Evolutionary conservation across 306 rosid genomes (phyloP).

Genomic region (Corylus heterophylla): DNA sequence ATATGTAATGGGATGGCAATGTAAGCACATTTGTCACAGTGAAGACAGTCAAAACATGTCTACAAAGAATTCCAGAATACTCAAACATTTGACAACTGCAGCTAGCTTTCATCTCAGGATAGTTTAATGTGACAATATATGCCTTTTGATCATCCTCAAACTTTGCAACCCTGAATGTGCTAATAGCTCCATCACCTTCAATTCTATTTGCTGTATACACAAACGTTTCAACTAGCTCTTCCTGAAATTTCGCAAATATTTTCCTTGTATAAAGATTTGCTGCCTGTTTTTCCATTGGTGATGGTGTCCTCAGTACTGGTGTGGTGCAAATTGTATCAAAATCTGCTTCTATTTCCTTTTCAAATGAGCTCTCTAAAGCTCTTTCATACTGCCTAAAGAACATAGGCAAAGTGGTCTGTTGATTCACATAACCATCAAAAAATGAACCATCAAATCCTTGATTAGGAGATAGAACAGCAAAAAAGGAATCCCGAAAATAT

Average conservation of each 20-base stretch:
- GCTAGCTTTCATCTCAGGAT: conserved; percentile 72
- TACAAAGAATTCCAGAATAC: conserved; percentile 90
- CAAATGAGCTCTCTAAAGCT: conserved; percentile 78
- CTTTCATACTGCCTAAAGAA: conserved; percentile 90
- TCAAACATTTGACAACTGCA: conserved; percentile 97
- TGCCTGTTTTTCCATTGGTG: conserved; percentile 96
- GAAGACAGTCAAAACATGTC: conserved; percentile 85
- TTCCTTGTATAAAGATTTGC: conserved; percentile 84
- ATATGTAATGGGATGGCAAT: conserved; percentile 77
- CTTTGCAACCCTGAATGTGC: conserved; percentile 90
- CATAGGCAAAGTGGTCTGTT: conserved; percentile 80
- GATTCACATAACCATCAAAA: conserved; percentile 83
- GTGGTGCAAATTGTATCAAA: conserved; percentile 76
- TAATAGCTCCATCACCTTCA: conserved; percentile 77
- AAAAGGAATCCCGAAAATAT: conserved; percentile 83
- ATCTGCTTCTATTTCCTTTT: conserved; percentile 83
- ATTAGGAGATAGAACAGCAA: conserved; percentile 65
- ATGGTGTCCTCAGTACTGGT: conserved; percentile 81
- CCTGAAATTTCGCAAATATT: conserved; percentile 84
- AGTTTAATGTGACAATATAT: conserved; percentile 65
- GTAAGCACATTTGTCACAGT: conserved; percentile 87
- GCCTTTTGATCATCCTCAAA: conserved; percentile 85
- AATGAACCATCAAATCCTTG: conserved; percentile 69
- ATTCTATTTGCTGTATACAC: conserved; percentile 88
- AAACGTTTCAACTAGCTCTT: conserved; percentile 92